Evolutionary conservation across 495 filamentous ascomycete genomes (phyloP).

Genomic region (Aspergillus hancockii): DNA sequence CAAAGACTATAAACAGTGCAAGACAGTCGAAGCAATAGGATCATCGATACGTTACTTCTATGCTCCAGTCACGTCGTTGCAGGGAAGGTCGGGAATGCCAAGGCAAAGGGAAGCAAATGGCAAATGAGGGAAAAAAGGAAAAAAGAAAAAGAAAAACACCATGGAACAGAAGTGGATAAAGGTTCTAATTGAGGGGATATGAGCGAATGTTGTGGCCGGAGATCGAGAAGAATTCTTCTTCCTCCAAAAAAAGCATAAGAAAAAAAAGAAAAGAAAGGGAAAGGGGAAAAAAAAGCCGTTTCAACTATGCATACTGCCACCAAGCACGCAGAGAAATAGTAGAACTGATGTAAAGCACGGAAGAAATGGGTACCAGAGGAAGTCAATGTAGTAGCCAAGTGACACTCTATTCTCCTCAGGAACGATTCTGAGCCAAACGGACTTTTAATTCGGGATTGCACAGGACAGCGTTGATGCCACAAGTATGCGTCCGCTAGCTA

Average conservation of each 20-base stretch:
- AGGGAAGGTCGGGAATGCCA: constrained; percentile 3
- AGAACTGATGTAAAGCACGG: constrained; percentile 6
- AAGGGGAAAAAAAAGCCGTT: constrained; percentile 14
- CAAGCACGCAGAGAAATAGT: constrained; percentile 14
- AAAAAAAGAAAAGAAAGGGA: background rate
- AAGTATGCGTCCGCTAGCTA: constrained; percentile 24
- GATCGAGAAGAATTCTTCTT: constrained; percentile 20
- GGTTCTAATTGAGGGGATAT: constrained; percentile 19
- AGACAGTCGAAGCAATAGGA: background rate
- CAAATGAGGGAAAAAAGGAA: constrained; percentile 18
- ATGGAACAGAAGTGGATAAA: constrained; percentile 24
- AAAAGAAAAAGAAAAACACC: constrained; percentile 19
- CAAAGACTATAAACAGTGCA: background rate
- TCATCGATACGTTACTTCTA: constrained; percentile 15
- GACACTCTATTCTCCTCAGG: constrained; percentile 23
- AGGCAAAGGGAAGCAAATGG: constrained; percentile 16
- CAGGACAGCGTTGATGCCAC: constrained; percentile 28
- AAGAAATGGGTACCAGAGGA: constrained; percentile 15
- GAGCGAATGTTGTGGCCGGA: constrained; percentile 21
- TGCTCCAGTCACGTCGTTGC: constrained; percentile 15
- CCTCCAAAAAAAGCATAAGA: background rate
- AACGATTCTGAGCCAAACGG: constrained; percentile 33
- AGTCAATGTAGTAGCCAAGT: constrained; percentile 18
- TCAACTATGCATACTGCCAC: constrained; percentile 27
- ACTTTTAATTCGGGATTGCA: constrained; percentile 41